Conservation (phyloP, 2,329 filamentous ascomycete species). For the Stemphylium lycopersici region DNA sequence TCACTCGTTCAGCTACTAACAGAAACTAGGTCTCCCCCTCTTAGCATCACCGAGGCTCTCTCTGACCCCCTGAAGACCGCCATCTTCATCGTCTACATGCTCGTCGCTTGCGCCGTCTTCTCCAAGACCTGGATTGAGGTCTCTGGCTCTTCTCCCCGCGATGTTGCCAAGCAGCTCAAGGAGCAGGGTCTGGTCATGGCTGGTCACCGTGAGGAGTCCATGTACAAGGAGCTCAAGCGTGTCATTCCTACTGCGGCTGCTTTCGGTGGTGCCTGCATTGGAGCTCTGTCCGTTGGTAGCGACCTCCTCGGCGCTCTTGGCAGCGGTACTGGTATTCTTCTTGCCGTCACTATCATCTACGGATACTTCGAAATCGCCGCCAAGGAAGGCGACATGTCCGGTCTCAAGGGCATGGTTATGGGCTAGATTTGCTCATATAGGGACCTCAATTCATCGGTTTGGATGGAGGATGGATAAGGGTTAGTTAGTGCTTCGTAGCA, state of each 20-base stretch:
- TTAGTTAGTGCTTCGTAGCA: conserved; percentile 11
- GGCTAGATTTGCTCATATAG: conserved; percentile 44
- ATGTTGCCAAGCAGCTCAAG: conserved; percentile 99
- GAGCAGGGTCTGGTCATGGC: conserved; percentile 99
- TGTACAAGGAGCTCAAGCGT: conserved; percentile 99
- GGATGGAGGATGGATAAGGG: conserved; percentile 1
- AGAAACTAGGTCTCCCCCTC: conserved; percentile 71
- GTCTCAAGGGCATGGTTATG: conserved; percentile 71
- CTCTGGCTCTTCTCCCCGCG: conserved; percentile 93
- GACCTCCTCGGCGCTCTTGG: conserved; percentile 95
- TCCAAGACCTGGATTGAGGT: conserved; percentile 99
- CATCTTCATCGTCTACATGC: conserved; percentile 97
- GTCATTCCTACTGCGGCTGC: conserved; percentile 98
- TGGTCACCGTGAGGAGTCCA: conserved; percentile 98
- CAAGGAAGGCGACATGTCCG: conserved; percentile 93
- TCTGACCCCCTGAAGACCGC: conserved; percentile 96
- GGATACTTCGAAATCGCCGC: conserved; percentile 99
- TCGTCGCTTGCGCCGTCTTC: conserved; percentile 95
- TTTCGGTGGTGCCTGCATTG: conserved; percentile 98
- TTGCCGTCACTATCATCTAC: conserved; percentile 99
- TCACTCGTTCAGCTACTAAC: conserved; percentile 17
- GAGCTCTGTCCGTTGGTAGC: conserved; percentile 91
- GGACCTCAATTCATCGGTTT: conserved; percentile 7
- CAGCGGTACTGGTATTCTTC: conserved; percentile 94
- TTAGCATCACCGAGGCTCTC: conserved; percentile 97